Evolutionary conservation across 176 grass and related monocot species (phyloP).

Genomic region (Otatea glauca): DNA sequence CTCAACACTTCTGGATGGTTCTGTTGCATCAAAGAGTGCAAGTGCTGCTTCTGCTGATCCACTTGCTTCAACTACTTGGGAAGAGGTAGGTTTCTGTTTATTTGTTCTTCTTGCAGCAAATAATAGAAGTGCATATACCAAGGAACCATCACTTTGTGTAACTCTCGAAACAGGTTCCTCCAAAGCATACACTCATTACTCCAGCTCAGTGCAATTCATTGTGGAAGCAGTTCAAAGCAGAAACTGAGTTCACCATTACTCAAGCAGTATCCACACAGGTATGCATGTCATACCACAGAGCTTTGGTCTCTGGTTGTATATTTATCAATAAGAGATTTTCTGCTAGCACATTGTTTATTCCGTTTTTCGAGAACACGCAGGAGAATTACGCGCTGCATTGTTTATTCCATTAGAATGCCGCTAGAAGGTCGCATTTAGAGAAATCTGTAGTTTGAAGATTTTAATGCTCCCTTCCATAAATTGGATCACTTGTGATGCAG

Average conservation of each 20-base stretch:
- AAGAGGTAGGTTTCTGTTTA: slow-evolving; percentile 55
- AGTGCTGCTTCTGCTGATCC: slow-evolving; percentile 60
- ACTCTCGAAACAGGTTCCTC: slow-evolving; percentile 60
- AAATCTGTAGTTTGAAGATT: slow-evolving; percentile 1
- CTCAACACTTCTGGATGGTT: slow-evolving; percentile 65
- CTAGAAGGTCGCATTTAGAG: not conserved
- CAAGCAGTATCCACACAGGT: slow-evolving; percentile 92
- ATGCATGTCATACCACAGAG: slow-evolving; percentile 26
- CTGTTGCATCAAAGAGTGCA: slow-evolving; percentile 52
- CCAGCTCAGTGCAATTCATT: slow-evolving; percentile 83
- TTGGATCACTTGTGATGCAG: not conserved
- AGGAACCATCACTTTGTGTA: slow-evolving; percentile 8
- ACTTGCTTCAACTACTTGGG: slow-evolving; percentile 85
- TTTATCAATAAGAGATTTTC: not conserved
- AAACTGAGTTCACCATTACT: slow-evolving; percentile 76
- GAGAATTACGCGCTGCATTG: not conserved
- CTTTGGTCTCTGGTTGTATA: slow-evolving; percentile 16
- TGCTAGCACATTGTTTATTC: slow-evolving; percentile 26
- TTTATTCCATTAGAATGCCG: not conserved
- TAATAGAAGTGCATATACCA: slow-evolving; percentile 11
- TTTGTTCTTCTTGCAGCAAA: slow-evolving; percentile 26
- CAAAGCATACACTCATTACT: slow-evolving; percentile 70
- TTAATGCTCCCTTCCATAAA: not conserved
- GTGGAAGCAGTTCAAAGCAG: slow-evolving; percentile 86
- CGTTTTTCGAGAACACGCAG: not conserved